Base-by-base conservation (phyloP, 257 asterid genomes). In the Salvia hispanica region DNA sequence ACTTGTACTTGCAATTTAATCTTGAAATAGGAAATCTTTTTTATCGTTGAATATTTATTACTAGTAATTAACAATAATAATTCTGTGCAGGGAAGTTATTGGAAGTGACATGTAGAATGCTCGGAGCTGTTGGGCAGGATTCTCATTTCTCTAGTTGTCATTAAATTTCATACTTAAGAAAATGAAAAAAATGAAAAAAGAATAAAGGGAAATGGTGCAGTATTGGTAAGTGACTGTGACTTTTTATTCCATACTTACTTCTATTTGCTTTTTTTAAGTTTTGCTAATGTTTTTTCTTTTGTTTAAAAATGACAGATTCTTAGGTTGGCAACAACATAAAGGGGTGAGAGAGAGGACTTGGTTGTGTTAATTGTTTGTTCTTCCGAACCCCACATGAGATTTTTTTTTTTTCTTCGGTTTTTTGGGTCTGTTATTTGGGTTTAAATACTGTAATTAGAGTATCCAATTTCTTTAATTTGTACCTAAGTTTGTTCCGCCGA, bases 101-200 rank as follows among this genome's bases (percentile, higher is more conserved):
- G 89, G 97, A 93, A 80, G 76, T 90, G 74, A 83, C 96, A 39
- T 93, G 97, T 72, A 76, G 77, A 33, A 47, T 90, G 83, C 76
- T 93, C 78, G 94, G 93, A 44, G 78, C 85, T 18, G 82, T 92
- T 65, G 98, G 96, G 40, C 86, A 79, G 46, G 76, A 72, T 64
- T 74, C 82, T n/a, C 78, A 58, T 72, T 78, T 92, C 84, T 72
- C 83, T 42, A 85, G 91, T 77, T 93, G 98, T 74, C 80, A 79
- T 73, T 92, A 77, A 75, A 72, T 66, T 73, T 78, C 55, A 67
- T 54, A 67, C 70, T 47, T 25, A 67, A n/a, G 68, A 69, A 70
- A 47, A 37, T 15, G 9, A 43, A 55, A 59, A 70, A 45, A 21
- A 25, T 25, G 2, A 25, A 25, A 68, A 31, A 48, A 62, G 6